Evolutionary conservation across 148 eudicot species (phyloP).

Genomic region (Polygonum aviculare): DNA sequence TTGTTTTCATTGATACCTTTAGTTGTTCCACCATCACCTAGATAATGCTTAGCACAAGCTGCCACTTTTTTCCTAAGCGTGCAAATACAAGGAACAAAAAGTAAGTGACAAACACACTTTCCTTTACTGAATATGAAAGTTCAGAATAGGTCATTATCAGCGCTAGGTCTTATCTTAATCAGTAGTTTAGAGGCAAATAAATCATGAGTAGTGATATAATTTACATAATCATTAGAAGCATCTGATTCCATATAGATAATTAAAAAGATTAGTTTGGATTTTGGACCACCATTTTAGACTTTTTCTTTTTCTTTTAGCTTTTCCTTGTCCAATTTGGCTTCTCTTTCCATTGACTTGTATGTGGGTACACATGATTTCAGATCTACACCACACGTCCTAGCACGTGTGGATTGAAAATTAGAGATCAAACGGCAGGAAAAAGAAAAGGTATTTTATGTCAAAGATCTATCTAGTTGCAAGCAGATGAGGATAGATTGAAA

Average conservation of each 20-base stretch:
- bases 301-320: not conserved
- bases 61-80: slow-evolving; percentile 28
- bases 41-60: slow-evolving; percentile 39
- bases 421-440: not conserved
- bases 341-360: not conserved
- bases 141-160: not conserved
- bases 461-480: not conserved
- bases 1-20: slow-evolving; percentile 29
- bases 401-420: not conserved
- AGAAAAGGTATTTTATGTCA: not conserved
- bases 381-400: not conserved
- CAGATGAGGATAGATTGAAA: not conserved
- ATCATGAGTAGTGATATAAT: not conserved
- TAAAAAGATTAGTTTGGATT: not conserved
- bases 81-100: not conserved
- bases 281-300: not conserved
- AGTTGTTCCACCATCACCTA: slow-evolving; percentile 47
- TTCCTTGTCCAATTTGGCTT: slow-evolving; percentile 1
- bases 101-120: not conserved
- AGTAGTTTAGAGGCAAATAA: not conserved
- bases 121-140: not conserved
- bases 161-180: not conserved
- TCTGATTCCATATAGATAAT: not conserved
- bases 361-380: slow-evolving; percentile 4
- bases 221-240: not conserved